Percentiles rank a stretch among this genome's conserved stretches.
These are phyloP conservation scores for Yamadazyma ubonensis DNA, from an alignment of 805 yeast species.

Conservation along the genomic window DNA sequence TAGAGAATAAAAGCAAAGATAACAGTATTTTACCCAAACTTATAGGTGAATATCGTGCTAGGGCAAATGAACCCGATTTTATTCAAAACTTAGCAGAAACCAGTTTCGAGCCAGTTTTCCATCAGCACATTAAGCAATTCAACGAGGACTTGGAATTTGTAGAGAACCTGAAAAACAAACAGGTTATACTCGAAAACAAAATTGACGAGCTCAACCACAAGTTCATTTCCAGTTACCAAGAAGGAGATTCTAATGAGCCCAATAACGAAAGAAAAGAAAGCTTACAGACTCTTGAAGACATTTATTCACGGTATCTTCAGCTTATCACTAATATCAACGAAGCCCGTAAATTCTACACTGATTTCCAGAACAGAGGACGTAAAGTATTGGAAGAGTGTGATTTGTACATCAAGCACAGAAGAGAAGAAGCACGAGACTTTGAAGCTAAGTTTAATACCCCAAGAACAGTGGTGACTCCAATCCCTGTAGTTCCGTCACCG, in stretches of 20 bases:
- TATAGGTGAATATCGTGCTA: slow-evolving; percentile 44
- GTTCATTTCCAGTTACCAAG: slow-evolving; percentile 23
- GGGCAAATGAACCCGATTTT: slow-evolving; percentile 9
- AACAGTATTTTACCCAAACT: slow-evolving; percentile 53
- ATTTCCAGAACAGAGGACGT: slow-evolving; percentile 49
- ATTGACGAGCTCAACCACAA: slow-evolving; percentile 32
- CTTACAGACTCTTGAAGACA: slow-evolving; percentile 51
- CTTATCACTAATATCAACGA: slow-evolving; percentile 59
- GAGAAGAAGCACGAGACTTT: slow-evolving; percentile 52
- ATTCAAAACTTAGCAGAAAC: slow-evolving; percentile 20
- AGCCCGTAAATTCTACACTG: slow-evolving; percentile 70
- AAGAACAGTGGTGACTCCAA: slow-evolving; percentile 13
- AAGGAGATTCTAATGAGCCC: slow-evolving; percentile 18
- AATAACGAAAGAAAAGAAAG: slow-evolving; percentile 45
- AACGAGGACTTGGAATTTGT: slow-evolving; percentile 50
- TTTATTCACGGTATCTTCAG: slow-evolving; percentile 52
- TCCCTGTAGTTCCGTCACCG: slow-evolving; percentile 15
- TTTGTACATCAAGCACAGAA: slow-evolving; percentile 48
- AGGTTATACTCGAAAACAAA: slow-evolving; percentile 34
- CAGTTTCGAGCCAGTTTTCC: slow-evolving; percentile 38
- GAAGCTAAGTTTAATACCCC: slow-evolving; percentile 25
- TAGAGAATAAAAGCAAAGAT: slow-evolving; percentile 46
- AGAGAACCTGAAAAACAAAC: slow-evolving; percentile 32
- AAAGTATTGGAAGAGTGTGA: slow-evolving; percentile 49
- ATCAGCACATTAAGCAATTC: slow-evolving; percentile 46